Evolutionary conservation across 176 grass and related monocot species (phyloP).

Genomic region (Musa beccarii): DNA sequence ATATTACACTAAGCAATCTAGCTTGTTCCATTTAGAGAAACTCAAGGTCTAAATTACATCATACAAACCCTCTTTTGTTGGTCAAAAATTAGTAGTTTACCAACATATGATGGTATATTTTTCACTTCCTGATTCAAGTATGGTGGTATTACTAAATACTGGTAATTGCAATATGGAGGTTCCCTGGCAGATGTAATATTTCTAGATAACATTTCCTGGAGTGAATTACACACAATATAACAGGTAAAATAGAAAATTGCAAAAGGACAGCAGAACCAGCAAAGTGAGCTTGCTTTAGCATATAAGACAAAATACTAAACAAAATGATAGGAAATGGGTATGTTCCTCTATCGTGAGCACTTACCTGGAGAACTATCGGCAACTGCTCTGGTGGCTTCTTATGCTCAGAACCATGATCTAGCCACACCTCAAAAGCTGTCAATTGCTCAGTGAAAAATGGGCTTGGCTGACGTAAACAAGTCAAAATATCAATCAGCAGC

Average conservation of each 20-base stretch:
- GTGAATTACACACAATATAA: too few species aligned
- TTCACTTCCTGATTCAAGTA: background rate
- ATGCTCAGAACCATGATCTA: conserved; percentile 85
- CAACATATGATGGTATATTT: too few species aligned
- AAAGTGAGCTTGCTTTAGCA: background rate
- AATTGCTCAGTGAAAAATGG: conserved; percentile 96
- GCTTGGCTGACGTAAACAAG: conserved; percentile 59
- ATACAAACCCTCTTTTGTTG: too few species aligned
- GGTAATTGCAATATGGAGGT: background rate
- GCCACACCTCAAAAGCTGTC: conserved; percentile 96
- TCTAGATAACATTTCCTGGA: too few species aligned
- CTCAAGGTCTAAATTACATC: too few species aligned
- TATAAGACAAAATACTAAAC: conserved; percentile 4
- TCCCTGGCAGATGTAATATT: background rate
- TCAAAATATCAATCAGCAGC: conserved; percentile 22
- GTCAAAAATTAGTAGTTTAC: too few species aligned
- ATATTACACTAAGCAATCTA: too few species aligned
- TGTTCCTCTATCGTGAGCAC: background rate
- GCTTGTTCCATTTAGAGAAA: too few species aligned
- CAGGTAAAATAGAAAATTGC: too few species aligned
- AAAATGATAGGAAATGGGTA: background rate
- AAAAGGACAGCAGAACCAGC: background rate
- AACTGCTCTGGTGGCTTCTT: conserved; percentile 97
- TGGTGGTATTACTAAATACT: background rate
- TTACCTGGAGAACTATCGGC: conserved; percentile 98